phyloP scores from a whole-genome alignment of 2,329 filamentous ascomycete genomes.

The Penicillium sp. region DNA sequence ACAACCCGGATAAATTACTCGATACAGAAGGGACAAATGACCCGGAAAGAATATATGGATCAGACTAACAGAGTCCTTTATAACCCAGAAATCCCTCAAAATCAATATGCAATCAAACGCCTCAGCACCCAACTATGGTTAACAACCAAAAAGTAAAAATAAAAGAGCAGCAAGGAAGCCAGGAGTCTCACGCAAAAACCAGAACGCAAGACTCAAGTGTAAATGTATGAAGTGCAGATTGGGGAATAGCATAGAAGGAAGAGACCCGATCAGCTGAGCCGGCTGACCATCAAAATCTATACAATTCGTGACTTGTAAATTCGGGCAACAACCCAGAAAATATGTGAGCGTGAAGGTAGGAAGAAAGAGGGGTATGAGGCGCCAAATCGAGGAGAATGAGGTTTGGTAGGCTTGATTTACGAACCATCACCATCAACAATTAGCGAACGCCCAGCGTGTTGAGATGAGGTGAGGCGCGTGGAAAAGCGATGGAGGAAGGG shows the following conservation, averaged over 20 bases:
- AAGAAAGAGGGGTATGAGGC: constrained; percentile 18
- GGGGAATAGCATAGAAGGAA: constrained; percentile 17
- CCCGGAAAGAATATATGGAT: not conserved
- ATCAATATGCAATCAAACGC: not conserved
- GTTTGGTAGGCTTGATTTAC: not conserved
- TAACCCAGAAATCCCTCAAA: not conserved
- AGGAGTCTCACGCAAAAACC: not conserved
- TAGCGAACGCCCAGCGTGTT: constrained; percentile 16
- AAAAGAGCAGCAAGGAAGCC: not conserved
- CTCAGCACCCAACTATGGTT: constrained; percentile 2
- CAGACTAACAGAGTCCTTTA: not conserved
- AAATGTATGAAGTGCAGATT: constrained; percentile 18
- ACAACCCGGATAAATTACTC: not conserved
- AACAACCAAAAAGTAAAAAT: constrained; percentile 13
- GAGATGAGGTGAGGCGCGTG: not conserved
- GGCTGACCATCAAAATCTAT: constrained; percentile 23
- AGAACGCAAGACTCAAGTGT: constrained; percentile 8
- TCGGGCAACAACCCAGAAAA: constrained; percentile 12
- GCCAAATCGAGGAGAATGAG: constrained; percentile 8
- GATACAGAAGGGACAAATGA: not conserved
- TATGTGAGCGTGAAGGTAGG: constrained; percentile 3
- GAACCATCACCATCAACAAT: not conserved
- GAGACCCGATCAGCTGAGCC: constrained; percentile 15
- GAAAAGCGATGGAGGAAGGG: not conserved
- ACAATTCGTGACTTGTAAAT: constrained; percentile 25